Evolutionary conservation across 2,329 filamentous ascomycete genomes (phyloP), one percentile per base, ranked within the genome.

Genomic region (Grosmannia serpens): DNA sequence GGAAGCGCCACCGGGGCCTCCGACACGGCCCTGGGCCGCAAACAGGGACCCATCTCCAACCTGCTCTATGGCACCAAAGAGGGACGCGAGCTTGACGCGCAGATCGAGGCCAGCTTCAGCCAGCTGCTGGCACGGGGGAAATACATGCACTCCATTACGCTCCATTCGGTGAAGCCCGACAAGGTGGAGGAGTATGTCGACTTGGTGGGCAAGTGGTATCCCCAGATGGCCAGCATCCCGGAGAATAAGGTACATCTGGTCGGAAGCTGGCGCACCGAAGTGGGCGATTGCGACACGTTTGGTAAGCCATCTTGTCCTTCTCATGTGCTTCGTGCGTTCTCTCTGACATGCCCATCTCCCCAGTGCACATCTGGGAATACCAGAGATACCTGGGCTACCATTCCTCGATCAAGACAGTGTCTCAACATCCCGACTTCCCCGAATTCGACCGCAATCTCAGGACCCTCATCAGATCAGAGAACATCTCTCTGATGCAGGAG

Each of bases 311-410:
- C 31, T 15, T 26, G n/a, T 10, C 26, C 13, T 15, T 35, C 10
- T 54, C 44, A n/a, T 49, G 17, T 20, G 3, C 49, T 53, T 24
- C 26, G 6, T 52, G 11, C 31, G 10, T 57, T 22, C 29, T n/a
- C 54, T 22, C 27, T 0, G 8, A 4, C 4, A 15, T 8, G 3
- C 15, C 29, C 10, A 20, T 13, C 49, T 46, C 20, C n/a, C 29
- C 50, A 97, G 94, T 99, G 55, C 94, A 99, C 71, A 99, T 99
- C 68, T 99, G 94, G 94, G 94, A 99, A 73, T 99, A 99, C 73
- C 91, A 97, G 74, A 87, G 91, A 67, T 99, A 97, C 75, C 82
- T 91, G 66, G 94, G 94, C 61, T 97, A 97, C 73, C 94, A 99
- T 73, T 85, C 87, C 61, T 97, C 94, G 24, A 80, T 96, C 53